Evolutionary conservation across 139 green algal species (phyloP), one percentile per base, ranked within the genome.

Genomic region (Tetraselmis chui): DNA sequence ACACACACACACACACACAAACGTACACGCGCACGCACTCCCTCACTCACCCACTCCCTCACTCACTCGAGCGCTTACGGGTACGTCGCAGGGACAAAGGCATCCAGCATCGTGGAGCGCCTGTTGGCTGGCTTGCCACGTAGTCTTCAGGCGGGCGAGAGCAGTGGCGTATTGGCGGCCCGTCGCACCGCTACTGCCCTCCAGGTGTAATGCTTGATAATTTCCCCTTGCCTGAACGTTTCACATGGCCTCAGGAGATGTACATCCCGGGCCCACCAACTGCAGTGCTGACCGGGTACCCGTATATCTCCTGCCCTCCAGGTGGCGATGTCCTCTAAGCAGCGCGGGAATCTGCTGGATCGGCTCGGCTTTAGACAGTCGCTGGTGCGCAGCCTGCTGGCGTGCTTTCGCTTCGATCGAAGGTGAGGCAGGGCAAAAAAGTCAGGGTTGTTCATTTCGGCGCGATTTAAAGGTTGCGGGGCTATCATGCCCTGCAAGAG

Each of bases 121-220:
- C 75, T 91, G 76, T 59, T 87, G 23, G 59, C 80, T 0, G 83
- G 84, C 1, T 80, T 95, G 80, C 79, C 83, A 0, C 27, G 31
- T 0, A 85, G 87, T 0, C 83, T 93, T 5, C 79, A 83, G 32
- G 23, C 25, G 2, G 83, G 90, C 28, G 87, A 92, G 31, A 59
- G 67, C 1, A n/a, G 31, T 1, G 89, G 84, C 23, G 79, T 75
- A 29, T 59, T 89, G 83, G 84, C 87, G 58, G 88, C 84, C 1
- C 85, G 86, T 32, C 86, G 88, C 75, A 85, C 92, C 26, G 85
- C 85, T 31, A 90, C 87, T 30, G 90, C 90, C 1, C 74, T 93
- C 74, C 81, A 82, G 82, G 82, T 28, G 31, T 23, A 32, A 45
- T 28, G 27, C 11, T 5, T 67, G 45, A 5, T n/a, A n/a, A n/a